Evolutionary conservation across 2,329 filamentous ascomycete species (phyloP), one percentile per base, ranked within the genome.

Genomic region (Rhynchosporium secalis): DNA sequence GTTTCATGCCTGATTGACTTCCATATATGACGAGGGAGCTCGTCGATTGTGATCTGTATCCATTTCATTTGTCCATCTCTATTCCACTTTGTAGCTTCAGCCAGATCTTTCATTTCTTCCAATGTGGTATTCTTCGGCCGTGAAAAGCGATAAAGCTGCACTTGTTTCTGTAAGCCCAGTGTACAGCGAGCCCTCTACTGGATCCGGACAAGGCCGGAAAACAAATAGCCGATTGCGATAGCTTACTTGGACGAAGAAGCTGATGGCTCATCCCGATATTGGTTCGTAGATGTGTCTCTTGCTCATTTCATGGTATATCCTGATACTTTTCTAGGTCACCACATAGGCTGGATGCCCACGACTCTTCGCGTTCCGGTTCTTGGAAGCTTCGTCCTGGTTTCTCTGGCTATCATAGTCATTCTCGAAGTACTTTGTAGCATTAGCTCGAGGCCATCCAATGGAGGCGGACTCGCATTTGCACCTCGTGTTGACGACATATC

Each of bases 341-440:
- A 12, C 2, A 56, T 29, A 26, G 56, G 58, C 20, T 80, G 77
- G 78, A 78, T 74, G 36, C 77, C 77, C 0, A 15, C 70, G 2
- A 76, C 76, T 0, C 65, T 79, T 2, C 69, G 71, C 51, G 69
- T 71, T 0, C 71, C 76, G 0, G 75, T 81, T 0, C 72, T 83
- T 0, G 56, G 72, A 0, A 63, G 67, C 1, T 68, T 83, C 0
- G 72, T 78, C 0, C 13, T 74, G 0, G 57, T 76, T 0, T 79
- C 78, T 0, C 57, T 79, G 38, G 60, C 71, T 0, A 64, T 86
- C 0, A 79, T 82, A 0, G 70, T 72, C 0, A 61, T 78, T 0
- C 71, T 86, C 0, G 81, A 84, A 60, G 66, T 76, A 0, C 67
- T 86, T 0, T 76, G 81, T 0, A 70, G 74, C 1, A 60, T 64